These are phyloP conservation scores for Sphaerobolus stellatus DNA, from an alignment of 1,284 basidiomycete genomes.

Conservation along the genomic window DNA sequence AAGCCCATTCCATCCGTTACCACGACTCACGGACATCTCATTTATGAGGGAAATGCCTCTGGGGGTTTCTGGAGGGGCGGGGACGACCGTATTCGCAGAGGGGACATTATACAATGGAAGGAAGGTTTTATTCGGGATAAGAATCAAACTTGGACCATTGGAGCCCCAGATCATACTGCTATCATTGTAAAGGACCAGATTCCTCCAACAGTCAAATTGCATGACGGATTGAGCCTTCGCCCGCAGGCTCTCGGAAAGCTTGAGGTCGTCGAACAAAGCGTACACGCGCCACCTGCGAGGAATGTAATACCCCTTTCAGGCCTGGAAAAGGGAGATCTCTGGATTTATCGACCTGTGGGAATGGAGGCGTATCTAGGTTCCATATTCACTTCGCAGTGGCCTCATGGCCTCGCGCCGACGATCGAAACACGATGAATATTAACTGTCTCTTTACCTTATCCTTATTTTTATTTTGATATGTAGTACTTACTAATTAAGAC, in stretches of 20 bases:
- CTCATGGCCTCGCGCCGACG: background rate
- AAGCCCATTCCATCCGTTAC: conserved; percentile 48
- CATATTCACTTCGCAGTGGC: conserved; percentile 17
- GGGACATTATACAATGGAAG: conserved; percentile 58
- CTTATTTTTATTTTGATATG: too few species aligned
- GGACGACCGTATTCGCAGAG: conserved; percentile 49
- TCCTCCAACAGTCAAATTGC: background rate
- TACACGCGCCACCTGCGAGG: conserved; percentile 29
- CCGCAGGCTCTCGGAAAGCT: conserved; percentile 26
- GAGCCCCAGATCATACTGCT: conserved; percentile 41
- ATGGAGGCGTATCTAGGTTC: conserved; percentile 36
- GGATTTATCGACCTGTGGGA: conserved; percentile 41
- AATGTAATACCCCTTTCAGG: conserved; percentile 31
- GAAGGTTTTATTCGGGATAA: conserved; percentile 33
- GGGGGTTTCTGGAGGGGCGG: conserved; percentile 53
- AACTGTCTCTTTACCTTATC: background rate
- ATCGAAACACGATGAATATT: background rate
- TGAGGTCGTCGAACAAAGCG: conserved; percentile 39
- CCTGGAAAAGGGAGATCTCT: conserved; percentile 38
- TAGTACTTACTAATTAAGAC: too few species aligned
- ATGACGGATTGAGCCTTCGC: background rate
- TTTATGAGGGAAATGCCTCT: conserved; percentile 45
- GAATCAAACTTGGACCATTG: conserved; percentile 22
- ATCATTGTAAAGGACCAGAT: conserved; percentile 31
- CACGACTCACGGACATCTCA: conserved; percentile 55